Evolutionary conservation across 192 early-diverging fungal species (phyloP).

Genomic region (Backusella australiensis): DNA sequence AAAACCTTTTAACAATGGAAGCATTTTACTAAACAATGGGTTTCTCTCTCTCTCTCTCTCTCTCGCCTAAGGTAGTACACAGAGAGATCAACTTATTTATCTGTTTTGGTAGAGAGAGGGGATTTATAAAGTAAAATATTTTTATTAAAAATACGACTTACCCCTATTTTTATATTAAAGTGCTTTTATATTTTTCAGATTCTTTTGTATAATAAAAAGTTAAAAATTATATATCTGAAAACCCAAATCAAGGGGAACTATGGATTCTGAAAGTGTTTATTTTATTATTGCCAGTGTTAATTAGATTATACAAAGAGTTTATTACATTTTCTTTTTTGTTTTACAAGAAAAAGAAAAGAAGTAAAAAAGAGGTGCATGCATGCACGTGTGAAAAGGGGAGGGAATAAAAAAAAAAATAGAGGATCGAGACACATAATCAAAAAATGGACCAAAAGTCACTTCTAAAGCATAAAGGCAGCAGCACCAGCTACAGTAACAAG

Average conservation of each 20-base stretch:
- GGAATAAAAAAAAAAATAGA: background rate
- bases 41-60: background rate
- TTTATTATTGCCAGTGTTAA: too few relatives aligned
- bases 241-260: background rate
- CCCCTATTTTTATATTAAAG: background rate
- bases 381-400: background rate
- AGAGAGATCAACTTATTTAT: background rate
- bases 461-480: slow-evolving; percentile 22
- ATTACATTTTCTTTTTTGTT: too few relatives aligned
- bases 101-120: background rate
- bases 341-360: too few relatives aligned
- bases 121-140: background rate
- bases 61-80: background rate
- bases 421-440: background rate
- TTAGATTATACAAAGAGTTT: too few relatives aligned
- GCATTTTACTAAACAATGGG: background rate
- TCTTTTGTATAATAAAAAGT: background rate
- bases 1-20: background rate
- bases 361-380: background rate
- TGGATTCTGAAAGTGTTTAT: too few relatives aligned
- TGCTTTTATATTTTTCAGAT: background rate
- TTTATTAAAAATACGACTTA: slow-evolving; percentile 2
- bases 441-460: background rate
- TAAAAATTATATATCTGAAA: background rate
- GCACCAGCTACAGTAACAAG: slow-evolving; percentile 22